Percentiles rank a stretch among this genome's conserved stretches.
These are phyloP conservation scores for Magnolia changhungtana DNA, from an alignment of 164 flowering plant genomes.

Conservation along the genomic window DNA sequence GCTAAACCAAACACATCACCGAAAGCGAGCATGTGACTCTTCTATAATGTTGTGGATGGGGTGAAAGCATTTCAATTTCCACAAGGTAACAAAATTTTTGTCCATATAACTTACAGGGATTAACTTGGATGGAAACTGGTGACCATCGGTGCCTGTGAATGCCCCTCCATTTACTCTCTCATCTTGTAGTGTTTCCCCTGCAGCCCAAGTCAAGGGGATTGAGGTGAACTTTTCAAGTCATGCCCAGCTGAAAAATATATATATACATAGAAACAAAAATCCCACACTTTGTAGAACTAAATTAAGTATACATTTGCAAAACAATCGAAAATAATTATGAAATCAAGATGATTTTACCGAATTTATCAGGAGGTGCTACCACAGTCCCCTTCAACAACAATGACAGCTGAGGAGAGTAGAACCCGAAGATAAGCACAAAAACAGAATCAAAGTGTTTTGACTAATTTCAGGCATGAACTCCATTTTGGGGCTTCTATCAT, in stretches of 20 bases:
- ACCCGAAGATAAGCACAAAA: slow-evolving; percentile 18
- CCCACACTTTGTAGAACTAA: not conserved
- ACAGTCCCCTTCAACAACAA: slow-evolving; percentile 92
- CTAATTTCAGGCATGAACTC: slow-evolving; percentile 2
- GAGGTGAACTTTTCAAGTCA: not conserved
- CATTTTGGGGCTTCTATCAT: not conserved
- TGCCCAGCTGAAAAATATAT: not conserved
- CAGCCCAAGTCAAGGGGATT: slow-evolving; percentile 7
- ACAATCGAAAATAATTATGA: not conserved
- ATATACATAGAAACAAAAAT: not conserved
- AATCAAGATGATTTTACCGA: slow-evolving; percentile 51
- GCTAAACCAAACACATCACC: not conserved
- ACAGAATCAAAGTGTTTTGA: slow-evolving; percentile 3
- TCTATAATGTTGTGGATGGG: too few species aligned
- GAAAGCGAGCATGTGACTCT: too few species aligned
- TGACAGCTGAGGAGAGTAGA: slow-evolving; percentile 54
- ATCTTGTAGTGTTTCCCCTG: slow-evolving; percentile 94
- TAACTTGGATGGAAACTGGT: slow-evolving; percentile 83
- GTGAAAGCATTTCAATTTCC: too few species aligned
- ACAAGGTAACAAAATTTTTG: not conserved
- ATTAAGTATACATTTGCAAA: not conserved
- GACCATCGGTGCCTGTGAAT: slow-evolving; percentile 73
- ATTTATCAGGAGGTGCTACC: slow-evolving; percentile 98
- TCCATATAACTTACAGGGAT: slow-evolving; percentile 66
- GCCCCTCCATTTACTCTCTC: slow-evolving; percentile 91